A percentile compares a stretch with the other conserved stretches of the same genome.
Evolutionary conservation across 371 early-diverging fungal genomes (phyloP).

Genomic region (Lichtheimia hyalospora): DNA sequence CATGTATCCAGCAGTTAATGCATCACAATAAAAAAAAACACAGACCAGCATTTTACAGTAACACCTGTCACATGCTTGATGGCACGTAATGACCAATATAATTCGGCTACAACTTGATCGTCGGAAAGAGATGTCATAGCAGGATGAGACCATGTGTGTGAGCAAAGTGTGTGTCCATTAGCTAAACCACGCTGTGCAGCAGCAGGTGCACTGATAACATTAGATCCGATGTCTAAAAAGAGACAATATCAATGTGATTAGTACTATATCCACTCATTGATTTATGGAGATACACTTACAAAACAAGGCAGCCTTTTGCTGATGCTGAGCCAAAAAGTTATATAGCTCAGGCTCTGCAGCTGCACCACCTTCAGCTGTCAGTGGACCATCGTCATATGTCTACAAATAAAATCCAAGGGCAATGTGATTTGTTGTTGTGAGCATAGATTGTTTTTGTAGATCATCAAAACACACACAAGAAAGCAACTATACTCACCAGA

Average conservation of each 20-base stretch:
- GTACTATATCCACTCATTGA: no score
- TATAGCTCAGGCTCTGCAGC: conserved; percentile 48
- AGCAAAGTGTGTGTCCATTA: conserved; percentile 47
- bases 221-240: conserved; percentile 43
- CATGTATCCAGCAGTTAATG: no score
- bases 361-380: conserved; percentile 27
- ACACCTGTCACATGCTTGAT: conserved; percentile 57
- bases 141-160: conserved; percentile 65
- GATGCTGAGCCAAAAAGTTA: conserved; percentile 38
- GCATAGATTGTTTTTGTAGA: no score
- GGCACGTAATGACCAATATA: conserved; percentile 51
- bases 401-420: no score
- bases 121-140: conserved; percentile 53
- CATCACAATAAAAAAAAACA: no score
- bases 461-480: no score
- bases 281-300: conserved; percentile 10
- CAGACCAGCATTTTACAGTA: conserved; percentile 51
- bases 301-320: conserved; percentile 26
- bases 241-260: no score
- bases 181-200: conserved; percentile 47
- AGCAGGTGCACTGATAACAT: conserved; percentile 42
- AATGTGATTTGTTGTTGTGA: no score
- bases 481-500: conserved; percentile 4
- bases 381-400: conserved; percentile 53
- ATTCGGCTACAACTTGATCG: conserved; percentile 56